Evolutionary conservation across 75 land plant genomes (phyloP).

Genomic region (Picea glauca): DNA sequence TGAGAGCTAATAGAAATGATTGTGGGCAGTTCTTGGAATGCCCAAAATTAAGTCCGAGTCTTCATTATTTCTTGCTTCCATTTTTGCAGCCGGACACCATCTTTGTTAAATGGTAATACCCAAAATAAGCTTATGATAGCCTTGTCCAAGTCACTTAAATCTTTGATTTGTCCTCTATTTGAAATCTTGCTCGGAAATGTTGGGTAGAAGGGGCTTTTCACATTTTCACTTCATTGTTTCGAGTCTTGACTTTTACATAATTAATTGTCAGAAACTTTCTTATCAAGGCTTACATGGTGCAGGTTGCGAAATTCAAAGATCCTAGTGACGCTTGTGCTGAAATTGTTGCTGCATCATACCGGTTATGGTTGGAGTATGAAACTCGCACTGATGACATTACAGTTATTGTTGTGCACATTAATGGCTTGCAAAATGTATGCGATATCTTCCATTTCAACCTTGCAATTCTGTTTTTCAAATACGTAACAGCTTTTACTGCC

Average conservation of each 20-base stretch:
- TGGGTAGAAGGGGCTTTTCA: neutral
- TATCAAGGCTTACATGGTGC: slow-evolving; percentile 4
- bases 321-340: slow-evolving; percentile 99
- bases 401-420: slow-evolving; percentile 82
- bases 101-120: neutral
- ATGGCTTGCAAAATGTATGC: slow-evolving; percentile 59
- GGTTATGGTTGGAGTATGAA: slow-evolving; percentile 96
- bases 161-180: neutral
- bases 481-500: neutral
- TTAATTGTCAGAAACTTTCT: neutral
- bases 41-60: neutral
- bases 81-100: neutral
- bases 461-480: neutral
- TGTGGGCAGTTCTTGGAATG: neutral
- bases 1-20: neutral
- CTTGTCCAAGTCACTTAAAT: neutral
- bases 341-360: slow-evolving; percentile 94
- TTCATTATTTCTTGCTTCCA: neutral
- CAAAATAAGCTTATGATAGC: neutral
- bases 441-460: neutral
- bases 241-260: neutral
- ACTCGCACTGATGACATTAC: slow-evolving; percentile 99
- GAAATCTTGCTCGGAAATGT: neutral
- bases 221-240: neutral
- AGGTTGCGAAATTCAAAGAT: slow-evolving; percentile 81